Evolutionary conservation across 768 basidiomycete genomes (phyloP), one percentile per base, ranked within the genome.

Genomic region (Termitomyces sp.): DNA sequence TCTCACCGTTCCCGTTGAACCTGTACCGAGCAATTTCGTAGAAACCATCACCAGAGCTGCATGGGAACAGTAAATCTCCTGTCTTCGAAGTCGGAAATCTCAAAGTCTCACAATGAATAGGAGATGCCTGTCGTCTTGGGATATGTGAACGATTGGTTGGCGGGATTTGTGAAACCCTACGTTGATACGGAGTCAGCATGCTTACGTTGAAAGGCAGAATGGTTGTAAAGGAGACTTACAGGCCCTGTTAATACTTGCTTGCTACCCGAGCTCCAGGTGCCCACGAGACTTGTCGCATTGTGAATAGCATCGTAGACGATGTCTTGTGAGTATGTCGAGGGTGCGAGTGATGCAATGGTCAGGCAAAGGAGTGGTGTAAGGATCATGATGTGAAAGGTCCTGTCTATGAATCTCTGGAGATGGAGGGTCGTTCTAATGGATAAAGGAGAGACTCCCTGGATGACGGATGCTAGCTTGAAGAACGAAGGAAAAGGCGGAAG

Each of bases 21-120:
- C 95, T 86, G 75, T 97, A 99, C 66, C 93, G 88, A 25, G 94
- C 85, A 71, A 93, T 82, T 73, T 99, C 97, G 65, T 90, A 99
- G 77, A 77, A 91, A 11, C 88, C 87, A 61, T 89, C 85, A 42
- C 75, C 71, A 56, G 91, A 83, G 77, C 92, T 94, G 62, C 61
- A 53, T 52, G 57, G 42, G 40, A 12, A 34, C 32, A 60, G 32
- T 62, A 45, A 63, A 60, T 55, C 58, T 57, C 37, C 38, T 61
- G 31, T 61, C 31, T 58, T 51, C 40, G 25, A 43, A 15, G 25
- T 25, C 48, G 15, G 6, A 15, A 40, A 38, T 14, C 15, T 38
- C 15, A 5, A 1, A 12, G 17, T 81, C 94, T 72, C 69, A 96
- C 94, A 98, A 96, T 36, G 94, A 91, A 71, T 84, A 93, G 5